A percentile compares a stretch with the other conserved stretches of the same genome.
These are phyloP conservation scores for Zygosaccharomyces bisporus DNA, from an alignment of 805 yeast species.

Conservation along the genomic window DNA sequence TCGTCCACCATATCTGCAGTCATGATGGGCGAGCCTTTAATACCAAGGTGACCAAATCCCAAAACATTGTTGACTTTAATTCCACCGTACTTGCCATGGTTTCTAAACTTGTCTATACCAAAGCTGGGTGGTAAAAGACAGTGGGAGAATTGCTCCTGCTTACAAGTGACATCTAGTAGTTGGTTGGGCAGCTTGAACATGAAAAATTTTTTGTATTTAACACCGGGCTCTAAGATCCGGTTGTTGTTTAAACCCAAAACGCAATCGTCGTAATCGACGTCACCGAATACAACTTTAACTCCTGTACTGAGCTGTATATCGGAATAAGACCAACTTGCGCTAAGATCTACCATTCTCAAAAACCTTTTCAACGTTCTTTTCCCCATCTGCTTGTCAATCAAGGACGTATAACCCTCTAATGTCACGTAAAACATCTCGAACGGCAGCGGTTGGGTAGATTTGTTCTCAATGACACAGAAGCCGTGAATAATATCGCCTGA, in stretches of 20 bases:
- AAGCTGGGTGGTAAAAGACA: conserved; percentile 42
- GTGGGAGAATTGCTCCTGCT: conserved; percentile 42
- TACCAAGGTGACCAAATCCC: conserved; percentile 50
- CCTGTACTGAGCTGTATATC: conserved; percentile 52
- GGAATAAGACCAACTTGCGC: conserved; percentile 52
- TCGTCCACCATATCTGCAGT: conserved; percentile 49
- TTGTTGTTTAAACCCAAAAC: conserved; percentile 48
- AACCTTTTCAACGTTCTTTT: conserved; percentile 45
- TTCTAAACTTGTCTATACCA: conserved; percentile 37
- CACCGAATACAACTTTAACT: conserved; percentile 44
- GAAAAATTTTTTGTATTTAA: conserved; percentile 54
- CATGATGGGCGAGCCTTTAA: conserved; percentile 51
- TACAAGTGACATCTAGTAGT: conserved; percentile 50
- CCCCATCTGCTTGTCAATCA: conserved; percentile 34
- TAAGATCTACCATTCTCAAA: conserved; percentile 56
- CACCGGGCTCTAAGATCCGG: conserved; percentile 46
- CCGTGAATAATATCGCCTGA: conserved; percentile 70
- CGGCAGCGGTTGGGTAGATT: conserved; percentile 43
- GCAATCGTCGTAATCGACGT: conserved; percentile 47
- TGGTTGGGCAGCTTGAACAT: conserved; percentile 55
- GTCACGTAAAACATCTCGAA: conserved; percentile 61
- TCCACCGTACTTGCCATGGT: conserved; percentile 31
- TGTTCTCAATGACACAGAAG: conserved; percentile 48
- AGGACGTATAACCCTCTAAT: conserved; percentile 41
- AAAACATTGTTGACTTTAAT: conserved; percentile 34